These are phyloP conservation scores for Cryptococcus depauperatus DNA, from an alignment of 1,284 basidiomycete species.

Conservation along the genomic window DNA sequence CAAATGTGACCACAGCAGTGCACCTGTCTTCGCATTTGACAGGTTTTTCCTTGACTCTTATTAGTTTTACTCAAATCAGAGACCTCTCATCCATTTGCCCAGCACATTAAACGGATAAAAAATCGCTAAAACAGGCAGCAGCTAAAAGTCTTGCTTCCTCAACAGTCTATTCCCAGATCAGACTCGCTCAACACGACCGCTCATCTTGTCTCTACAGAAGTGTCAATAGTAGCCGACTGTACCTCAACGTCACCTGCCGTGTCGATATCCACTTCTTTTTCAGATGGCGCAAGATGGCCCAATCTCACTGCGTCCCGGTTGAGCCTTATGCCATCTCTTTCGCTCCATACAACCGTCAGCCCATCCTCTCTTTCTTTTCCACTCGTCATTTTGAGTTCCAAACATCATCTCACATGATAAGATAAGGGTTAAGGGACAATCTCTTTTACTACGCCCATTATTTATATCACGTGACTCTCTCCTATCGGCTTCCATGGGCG, in stretches of 20 bases:
- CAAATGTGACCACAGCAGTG: neutral
- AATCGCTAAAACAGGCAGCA: slow-evolving; percentile 14
- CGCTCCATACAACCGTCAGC: no score
- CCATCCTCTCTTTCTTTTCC: no score
- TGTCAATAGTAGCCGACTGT: neutral
- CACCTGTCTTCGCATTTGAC: slow-evolving; percentile 50
- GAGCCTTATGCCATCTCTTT: no score
- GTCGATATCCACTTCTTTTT: neutral
- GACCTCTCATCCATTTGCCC: slow-evolving; percentile 41
- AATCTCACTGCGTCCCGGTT: no score
- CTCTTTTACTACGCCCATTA: no score
- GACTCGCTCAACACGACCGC: neutral
- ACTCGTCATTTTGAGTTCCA: no score
- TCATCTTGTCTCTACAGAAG: neutral
- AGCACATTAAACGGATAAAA: slow-evolving; percentile 45
- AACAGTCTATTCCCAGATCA: slow-evolving; percentile 4
- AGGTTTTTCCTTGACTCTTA: slow-evolving; percentile 44
- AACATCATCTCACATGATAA: no score
- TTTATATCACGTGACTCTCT: no score
- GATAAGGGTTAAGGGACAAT: no score
- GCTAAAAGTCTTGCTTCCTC: slow-evolving; percentile 10
- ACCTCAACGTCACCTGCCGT: neutral
- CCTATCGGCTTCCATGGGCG: no score
- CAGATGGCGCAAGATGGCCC: no score
- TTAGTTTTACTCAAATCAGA: neutral